Base-by-base conservation (phyloP, 495 filamentous ascomycete species). In the Sporormia fimetaria region DNA sequence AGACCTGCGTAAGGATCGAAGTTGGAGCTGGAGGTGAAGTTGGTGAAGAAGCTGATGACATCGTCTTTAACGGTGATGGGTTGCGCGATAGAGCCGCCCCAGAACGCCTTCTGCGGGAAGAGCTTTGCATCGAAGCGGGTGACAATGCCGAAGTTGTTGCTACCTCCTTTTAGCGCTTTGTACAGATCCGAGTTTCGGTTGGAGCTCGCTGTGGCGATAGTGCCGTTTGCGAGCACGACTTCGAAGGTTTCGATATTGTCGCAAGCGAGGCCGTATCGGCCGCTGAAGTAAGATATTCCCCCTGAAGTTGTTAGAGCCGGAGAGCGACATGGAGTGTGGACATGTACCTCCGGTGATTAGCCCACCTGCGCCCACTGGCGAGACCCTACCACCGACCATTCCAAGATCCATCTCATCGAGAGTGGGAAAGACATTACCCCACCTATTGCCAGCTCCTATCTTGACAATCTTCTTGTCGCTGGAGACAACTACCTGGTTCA, bases 31-130 rank as follows among this genome's bases (percentile, higher is more conserved):
- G 25, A 21, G 5, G 31, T 37, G 20, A 48, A 48, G 10, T 43
- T 45, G 22, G 14, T 1, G 14, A 49, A 32, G 31, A 39, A 49
- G 21, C 42, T 27, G 25, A 52, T 33, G 21, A 42, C 21, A 8
- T 25, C 39, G 4, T 51, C 38, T 43, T 47, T 46, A 41, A 38
- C 27, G 20, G 43, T 49, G 7, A 40, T 41, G 33, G 40, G 40
- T 44, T 59, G 17, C n/a, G 46, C 22, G 41, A 61, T n/a, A 31
- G 50, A 23, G 17, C 51, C 57, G 23, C 60, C 58, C 52, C 52
- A 52, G 33, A 57, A 47, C 3, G 21, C 10, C 0, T 11, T 22
- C 29, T 55, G 47, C 15, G 21, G 17, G 29, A 44, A 47, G 6
- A 46, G 21, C 12, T 39, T 34, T 3, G 46, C 30, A 26, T 46